Conservation (phyloP, 345 rosid genomes). For the Garcia nutans region DNA sequence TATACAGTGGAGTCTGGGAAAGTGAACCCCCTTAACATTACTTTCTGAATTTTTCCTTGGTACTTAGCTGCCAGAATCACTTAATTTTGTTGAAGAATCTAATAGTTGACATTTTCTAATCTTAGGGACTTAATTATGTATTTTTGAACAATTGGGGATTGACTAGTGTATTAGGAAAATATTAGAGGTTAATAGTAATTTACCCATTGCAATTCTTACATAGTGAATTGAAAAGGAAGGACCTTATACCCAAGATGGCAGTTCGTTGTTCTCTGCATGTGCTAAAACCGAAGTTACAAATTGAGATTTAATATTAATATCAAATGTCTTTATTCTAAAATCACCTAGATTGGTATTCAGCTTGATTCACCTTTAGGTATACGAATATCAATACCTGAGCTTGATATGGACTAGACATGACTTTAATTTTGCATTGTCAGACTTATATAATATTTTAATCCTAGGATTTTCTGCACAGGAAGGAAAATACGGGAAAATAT, state of each 20-base stretch:
- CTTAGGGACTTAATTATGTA: too few relatives aligned
- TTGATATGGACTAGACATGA: not conserved
- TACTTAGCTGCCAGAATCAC: too few relatives aligned
- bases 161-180: too few relatives aligned
- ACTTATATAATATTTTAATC: not conserved
- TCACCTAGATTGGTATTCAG: not conserved
- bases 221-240: not conserved
- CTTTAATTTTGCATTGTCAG: constrained; percentile 2
- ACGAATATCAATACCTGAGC: too few relatives aligned
- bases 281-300: not conserved
- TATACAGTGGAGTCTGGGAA: too few relatives aligned
- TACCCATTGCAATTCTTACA: not conserved
- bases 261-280: constrained; percentile 1
- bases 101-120: too few relatives aligned
- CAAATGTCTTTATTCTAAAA: not conserved
- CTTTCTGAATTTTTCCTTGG: too few relatives aligned
- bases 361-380: not conserved
- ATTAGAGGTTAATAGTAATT: too few relatives aligned
- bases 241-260: not conserved
- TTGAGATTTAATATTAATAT: not conserved
- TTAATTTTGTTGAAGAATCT: too few relatives aligned
- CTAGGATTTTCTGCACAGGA: constrained; percentile 43
- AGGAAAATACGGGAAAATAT: constrained; percentile 74
- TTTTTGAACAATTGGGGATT: too few relatives aligned
- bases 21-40: too few relatives aligned